phyloP scores from a whole-genome alignment of 2,329 filamentous ascomycete species.

The Pseudogymnoascus sp. region DNA sequence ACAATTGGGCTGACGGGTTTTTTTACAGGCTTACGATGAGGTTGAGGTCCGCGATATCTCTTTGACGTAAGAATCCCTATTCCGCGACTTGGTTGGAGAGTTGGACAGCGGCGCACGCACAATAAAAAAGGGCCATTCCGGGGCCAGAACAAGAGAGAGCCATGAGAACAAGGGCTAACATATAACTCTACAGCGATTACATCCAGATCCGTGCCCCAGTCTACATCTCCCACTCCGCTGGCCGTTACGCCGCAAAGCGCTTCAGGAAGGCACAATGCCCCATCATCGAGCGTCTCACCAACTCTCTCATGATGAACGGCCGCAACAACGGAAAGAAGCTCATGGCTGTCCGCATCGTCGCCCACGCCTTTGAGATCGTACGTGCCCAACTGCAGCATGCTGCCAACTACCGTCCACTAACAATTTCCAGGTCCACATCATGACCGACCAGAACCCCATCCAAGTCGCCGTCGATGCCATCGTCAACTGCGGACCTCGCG shows the following conservation, averaged over 20 bases:
- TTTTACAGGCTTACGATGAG: constrained; percentile 70
- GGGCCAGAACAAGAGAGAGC: constrained; percentile 3
- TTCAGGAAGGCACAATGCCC: constrained; percentile 99
- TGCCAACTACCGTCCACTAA: constrained; percentile 16
- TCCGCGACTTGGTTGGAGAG: constrained; percentile 1
- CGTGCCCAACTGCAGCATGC: constrained; percentile 34
- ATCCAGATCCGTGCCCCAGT: constrained; percentile 98
- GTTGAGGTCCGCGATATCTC: constrained; percentile 99
- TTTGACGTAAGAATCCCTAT: constrained; percentile 71
- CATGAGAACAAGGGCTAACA: constrained; percentile 23
- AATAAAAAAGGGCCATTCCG: background rate
- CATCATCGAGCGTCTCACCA: constrained; percentile 99
- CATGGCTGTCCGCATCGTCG: constrained; percentile 98
- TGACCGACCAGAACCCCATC: constrained; percentile 99
- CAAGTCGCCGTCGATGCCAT: constrained; percentile 99
- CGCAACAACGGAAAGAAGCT: constrained; percentile 99
- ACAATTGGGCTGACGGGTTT: constrained; percentile 8
- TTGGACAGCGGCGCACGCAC: background rate
- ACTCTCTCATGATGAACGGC: constrained; percentile 99
- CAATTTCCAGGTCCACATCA: constrained; percentile 81
- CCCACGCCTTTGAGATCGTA: constrained; percentile 99
- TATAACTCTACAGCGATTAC: constrained; percentile 68
- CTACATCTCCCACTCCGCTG: constrained; percentile 98
- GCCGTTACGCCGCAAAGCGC: constrained; percentile 97
- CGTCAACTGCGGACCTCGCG: constrained; percentile 99